phyloP scores from a whole-genome alignment of 106 monocot genomes.

The Narthecium ossifragum region DNA sequence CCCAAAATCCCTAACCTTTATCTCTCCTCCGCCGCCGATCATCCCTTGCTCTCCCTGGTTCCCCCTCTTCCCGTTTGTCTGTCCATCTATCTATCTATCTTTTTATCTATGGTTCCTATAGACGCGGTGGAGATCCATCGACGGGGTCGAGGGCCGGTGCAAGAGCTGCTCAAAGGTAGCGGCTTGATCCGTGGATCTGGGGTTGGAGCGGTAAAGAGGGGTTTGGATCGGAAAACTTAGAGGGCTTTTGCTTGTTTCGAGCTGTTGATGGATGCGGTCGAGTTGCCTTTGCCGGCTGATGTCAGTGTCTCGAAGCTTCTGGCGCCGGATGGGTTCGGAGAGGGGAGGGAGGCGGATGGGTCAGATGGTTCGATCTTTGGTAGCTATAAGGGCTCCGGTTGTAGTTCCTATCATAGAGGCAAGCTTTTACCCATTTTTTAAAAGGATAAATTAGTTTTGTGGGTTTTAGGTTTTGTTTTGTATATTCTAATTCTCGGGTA shows the following conservation, averaged over 20 bases:
- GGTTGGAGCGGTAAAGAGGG: background rate
- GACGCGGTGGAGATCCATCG: constrained; percentile 3
- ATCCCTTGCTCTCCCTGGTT: background rate
- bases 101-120: background rate
- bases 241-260: background rate
- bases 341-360: constrained; percentile 15
- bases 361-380: constrained; percentile 11
- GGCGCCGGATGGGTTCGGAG: constrained; percentile 12
- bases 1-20: constrained; percentile 15
- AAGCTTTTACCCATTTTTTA: constrained; percentile 7
- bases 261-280: constrained; percentile 42
- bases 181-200: background rate
- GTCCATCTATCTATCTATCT: background rate
- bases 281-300: constrained; percentile 30
- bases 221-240: background rate
- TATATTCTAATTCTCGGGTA: no score
- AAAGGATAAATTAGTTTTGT: background rate
- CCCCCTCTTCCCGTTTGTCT: constrained; percentile 4
- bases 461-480: background rate
- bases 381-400: constrained; percentile 10
- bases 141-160: background rate
- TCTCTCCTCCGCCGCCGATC: constrained; percentile 5
- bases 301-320: constrained; percentile 25
- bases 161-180: background rate
- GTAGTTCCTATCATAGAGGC: constrained; percentile 21